A percentile compares a stretch with the other conserved stretches of the same genome.
These are phyloP conservation scores for Curvularia sp. DNA, from an alignment of 2,329 filamentous ascomycete genomes.

Conservation along the genomic window DNA sequence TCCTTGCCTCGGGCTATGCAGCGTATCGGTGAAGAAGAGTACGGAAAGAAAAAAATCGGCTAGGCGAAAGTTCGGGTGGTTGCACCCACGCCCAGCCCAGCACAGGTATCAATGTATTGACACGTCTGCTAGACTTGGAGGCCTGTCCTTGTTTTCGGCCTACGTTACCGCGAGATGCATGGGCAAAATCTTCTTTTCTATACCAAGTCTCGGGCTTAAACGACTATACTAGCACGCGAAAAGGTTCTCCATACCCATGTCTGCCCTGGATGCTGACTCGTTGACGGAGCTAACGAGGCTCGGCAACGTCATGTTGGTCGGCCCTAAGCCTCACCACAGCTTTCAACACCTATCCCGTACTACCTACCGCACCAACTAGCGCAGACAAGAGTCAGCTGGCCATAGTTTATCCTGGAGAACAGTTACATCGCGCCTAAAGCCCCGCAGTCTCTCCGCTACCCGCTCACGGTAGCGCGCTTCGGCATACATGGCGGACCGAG, in stretches of 20 bases:
- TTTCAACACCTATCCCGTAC: constrained; percentile 15
- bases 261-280: constrained; percentile 7
- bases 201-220: constrained; percentile 1
- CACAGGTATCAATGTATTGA: constrained; percentile 1
- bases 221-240: background rate
- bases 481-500: constrained; percentile 22
- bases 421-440: constrained; percentile 9
- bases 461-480: constrained; percentile 7
- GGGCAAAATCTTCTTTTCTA: background rate
- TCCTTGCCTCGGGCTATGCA: background rate
- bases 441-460: constrained; percentile 15
- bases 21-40: background rate
- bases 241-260: constrained; percentile 5
- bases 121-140: background rate
- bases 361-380: constrained; percentile 8
- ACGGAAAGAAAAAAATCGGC: background rate
- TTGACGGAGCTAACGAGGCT: constrained; percentile 2
- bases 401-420: background rate
- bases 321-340: constrained; percentile 7
- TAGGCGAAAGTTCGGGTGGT: background rate
- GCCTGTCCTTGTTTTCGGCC: background rate
- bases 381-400: constrained; percentile 7
- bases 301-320: constrained; percentile 14
- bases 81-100: background rate
- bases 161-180: background rate